A percentile compares a stretch with the other conserved stretches of the same genome.
Evolutionary conservation across 805 yeast species (phyloP).

Genomic region (Hanseniaspora pseudoguilliermondii): DNA sequence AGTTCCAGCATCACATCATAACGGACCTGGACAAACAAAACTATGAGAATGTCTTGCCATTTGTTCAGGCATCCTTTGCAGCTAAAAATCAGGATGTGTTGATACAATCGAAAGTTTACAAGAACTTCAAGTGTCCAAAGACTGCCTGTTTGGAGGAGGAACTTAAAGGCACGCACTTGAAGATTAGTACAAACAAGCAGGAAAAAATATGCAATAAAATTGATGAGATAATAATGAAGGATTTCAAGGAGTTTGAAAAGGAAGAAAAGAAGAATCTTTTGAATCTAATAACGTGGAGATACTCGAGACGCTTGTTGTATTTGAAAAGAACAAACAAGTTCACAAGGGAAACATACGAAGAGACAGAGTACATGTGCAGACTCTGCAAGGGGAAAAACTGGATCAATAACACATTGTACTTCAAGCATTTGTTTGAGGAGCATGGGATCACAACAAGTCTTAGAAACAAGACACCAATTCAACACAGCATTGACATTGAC

Average conservation of each 20-base stretch:
- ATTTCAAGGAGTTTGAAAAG: background rate
- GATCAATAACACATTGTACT: conserved; percentile 14
- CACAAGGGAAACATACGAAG: background rate
- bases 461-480: background rate
- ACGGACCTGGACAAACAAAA: conserved; percentile 14
- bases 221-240: background rate
- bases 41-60: conserved; percentile 3
- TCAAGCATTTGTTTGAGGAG: conserved; percentile 19
- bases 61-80: background rate
- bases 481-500: background rate
- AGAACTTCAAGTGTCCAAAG: conserved; percentile 18
- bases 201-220: background rate
- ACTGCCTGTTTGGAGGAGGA: conserved; percentile 7
- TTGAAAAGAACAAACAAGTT: background rate
- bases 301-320: background rate
- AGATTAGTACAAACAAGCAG: background rate
- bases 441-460: conserved; percentile 19
- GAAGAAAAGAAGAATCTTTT: conserved; percentile 5
- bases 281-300: conserved; percentile 14
- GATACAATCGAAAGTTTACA: conserved; percentile 15
- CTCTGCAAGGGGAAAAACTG: conserved; percentile 20
- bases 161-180: background rate
- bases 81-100: background rate
- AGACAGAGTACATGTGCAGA: conserved; percentile 17
- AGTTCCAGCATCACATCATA: conserved; percentile 19